Percentiles rank a stretch among this genome's conserved stretches.
Evolutionary conservation across 345 rosid genomes (phyloP).

Genomic region (Eucalyptus marginata): DNA sequence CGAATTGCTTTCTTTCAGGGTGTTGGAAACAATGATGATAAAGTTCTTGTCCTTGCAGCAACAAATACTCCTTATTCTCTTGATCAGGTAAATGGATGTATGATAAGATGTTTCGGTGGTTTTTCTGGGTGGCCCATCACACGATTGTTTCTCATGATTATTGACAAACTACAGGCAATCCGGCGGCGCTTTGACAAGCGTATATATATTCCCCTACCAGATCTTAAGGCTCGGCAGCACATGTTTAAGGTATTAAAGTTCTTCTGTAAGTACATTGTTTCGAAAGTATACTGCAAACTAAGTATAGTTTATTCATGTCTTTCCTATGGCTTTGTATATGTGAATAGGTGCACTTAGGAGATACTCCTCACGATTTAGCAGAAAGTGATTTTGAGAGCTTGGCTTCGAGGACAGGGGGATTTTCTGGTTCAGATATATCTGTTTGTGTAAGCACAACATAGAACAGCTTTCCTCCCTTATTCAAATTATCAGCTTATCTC

Average conservation of each 20-base stretch:
- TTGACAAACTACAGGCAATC: slow-evolving; percentile 53
- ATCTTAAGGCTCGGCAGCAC: slow-evolving; percentile 80
- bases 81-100: slow-evolving; percentile 47
- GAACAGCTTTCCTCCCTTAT: not conserved
- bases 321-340: not conserved
- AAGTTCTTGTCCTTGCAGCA: slow-evolving; percentile 95
- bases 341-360: slow-evolving; percentile 83
- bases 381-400: slow-evolving; percentile 79
- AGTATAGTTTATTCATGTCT: not conserved
- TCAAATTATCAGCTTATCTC: not conserved
- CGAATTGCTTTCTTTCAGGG: slow-evolving; percentile 29
- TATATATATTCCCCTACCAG: slow-evolving; percentile 93
- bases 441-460: slow-evolving; percentile 62
- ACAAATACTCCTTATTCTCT: slow-evolving; percentile 90
- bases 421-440: slow-evolving; percentile 90
- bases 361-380: slow-evolving; percentile 79
- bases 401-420: slow-evolving; percentile 70
- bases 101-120: not conserved
- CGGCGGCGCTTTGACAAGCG: slow-evolving; percentile 95
- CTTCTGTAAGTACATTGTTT: not conserved
- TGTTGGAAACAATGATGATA: slow-evolving; percentile 76
- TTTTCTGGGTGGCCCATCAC: not conserved
- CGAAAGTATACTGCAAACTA: not conserved
- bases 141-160: not conserved
- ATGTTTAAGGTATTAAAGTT: slow-evolving; percentile 63